These are phyloP conservation scores for Brachypodium distachyon DNA, from an alignment of 202 grass and related monocot species.

Conservation along the genomic window DNA sequence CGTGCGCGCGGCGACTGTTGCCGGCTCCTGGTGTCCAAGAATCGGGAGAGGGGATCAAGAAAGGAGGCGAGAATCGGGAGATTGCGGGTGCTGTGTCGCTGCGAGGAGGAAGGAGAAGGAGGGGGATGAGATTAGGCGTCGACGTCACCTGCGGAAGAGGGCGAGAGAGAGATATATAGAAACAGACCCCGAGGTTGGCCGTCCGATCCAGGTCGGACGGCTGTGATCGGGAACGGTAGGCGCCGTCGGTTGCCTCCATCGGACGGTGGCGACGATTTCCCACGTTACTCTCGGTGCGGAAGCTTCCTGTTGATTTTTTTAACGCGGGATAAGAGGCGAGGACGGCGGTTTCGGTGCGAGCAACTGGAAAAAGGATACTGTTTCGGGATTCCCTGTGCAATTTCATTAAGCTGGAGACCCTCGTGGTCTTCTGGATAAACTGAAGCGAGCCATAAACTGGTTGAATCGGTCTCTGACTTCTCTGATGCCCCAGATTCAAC, in stretches of 20 bases:
- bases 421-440: too few species aligned
- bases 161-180: background rate
- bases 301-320: background rate
- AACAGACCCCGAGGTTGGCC: background rate
- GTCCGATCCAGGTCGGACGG: background rate
- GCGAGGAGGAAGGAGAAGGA: background rate
- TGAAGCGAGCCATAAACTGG: too few species aligned
- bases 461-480: too few species aligned
- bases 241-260: background rate
- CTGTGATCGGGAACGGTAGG: background rate
- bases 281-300: background rate
- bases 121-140: background rate
- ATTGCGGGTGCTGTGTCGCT: background rate
- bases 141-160: conserved; percentile 9
- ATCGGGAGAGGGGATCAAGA: background rate
- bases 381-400: background rate
- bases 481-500: too few species aligned
- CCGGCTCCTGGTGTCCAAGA: background rate
- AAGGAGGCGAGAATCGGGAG: background rate
- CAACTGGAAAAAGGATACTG: background rate
- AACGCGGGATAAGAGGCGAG: background rate
- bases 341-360: background rate
- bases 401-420: too few species aligned
- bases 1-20: background rate
- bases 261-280: background rate